Conservation (phyloP, 2,329 filamentous ascomycete genomes). For the Xylariaceae sp. region DNA sequence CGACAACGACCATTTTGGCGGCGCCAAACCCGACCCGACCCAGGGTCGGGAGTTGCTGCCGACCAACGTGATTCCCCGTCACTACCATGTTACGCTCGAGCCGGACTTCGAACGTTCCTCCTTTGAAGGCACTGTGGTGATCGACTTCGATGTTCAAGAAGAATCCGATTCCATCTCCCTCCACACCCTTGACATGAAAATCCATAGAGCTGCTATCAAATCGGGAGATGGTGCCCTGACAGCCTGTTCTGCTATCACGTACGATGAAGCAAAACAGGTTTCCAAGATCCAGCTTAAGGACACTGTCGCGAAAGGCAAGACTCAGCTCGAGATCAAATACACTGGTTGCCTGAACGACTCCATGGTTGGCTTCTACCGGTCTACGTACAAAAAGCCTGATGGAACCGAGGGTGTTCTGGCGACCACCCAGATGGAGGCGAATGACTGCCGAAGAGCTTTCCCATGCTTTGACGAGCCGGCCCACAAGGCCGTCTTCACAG, state of each 20-base stretch:
- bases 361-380: conserved; percentile 97
- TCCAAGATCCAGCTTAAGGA: conserved; percentile 76
- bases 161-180: conserved; percentile 81
- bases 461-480: conserved; percentile 96
- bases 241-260: conserved; percentile 61
- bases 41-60: conserved; percentile 72
- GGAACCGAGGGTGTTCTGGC: conserved; percentile 78
- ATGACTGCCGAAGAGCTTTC: conserved; percentile 86
- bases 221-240: conserved; percentile 50
- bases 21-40: conserved; percentile 54
- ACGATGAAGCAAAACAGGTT: conserved; percentile 75
- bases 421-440: conserved; percentile 94
- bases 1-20: conserved; percentile 48
- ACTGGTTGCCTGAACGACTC: conserved; percentile 78
- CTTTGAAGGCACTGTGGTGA: conserved; percentile 76
- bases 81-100: conserved; percentile 90
- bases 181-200: conserved; percentile 81
- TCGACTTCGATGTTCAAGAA: conserved; percentile 81
- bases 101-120: conserved; percentile 83
- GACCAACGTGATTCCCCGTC: conserved; percentile 81
- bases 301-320: conserved; percentile 68
- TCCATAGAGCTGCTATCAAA: conserved; percentile 67
- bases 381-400: conserved; percentile 79
- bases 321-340: conserved; percentile 71
- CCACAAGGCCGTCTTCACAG: conserved; percentile 86